phyloP scores from a whole-genome alignment of 306 rosid species.

The Gastrolobium villosum region DNA sequence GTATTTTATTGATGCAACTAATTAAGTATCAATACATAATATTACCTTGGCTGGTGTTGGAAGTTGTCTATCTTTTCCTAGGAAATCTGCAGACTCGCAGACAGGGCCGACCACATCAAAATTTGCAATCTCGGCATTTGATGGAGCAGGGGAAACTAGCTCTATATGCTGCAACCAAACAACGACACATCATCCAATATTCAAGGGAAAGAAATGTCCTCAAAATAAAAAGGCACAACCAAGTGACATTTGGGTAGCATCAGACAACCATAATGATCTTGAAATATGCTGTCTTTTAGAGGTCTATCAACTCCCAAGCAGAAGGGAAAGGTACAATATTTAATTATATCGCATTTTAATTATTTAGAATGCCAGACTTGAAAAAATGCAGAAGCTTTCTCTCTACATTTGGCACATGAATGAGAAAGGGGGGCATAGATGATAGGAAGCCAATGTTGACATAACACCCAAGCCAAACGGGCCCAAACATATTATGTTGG shows the following conservation, averaged over 20 bases:
- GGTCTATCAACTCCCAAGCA: too few relatives aligned
- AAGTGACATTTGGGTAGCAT: too few relatives aligned
- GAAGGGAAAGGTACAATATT: not conserved
- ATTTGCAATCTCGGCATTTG: conserved; percentile 52
- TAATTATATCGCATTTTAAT: not conserved
- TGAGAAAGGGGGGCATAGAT: not conserved
- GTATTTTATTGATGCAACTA: conserved; percentile 4
- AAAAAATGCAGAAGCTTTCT: not conserved
- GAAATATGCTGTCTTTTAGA: too few relatives aligned
- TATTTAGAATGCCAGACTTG: not conserved
- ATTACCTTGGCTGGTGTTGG: conserved; percentile 63
- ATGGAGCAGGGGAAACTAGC: conserved; percentile 84
- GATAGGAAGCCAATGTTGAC: not conserved
- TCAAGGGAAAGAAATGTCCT: not conserved
- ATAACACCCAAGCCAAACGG: not conserved
- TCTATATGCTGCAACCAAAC: conserved; percentile 86
- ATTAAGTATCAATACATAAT: conserved; percentile 11
- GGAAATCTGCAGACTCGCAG: conserved; percentile 69
- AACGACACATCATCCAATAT: conserved; percentile 14
- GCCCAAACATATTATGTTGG: not conserved
- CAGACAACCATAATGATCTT: too few relatives aligned
- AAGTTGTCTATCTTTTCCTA: conserved; percentile 62
- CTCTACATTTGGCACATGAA: not conserved
- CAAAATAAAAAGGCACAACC: too few relatives aligned
- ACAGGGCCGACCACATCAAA: conserved; percentile 68